Evolutionary conservation across 1,284 basidiomycete genomes (phyloP).

Genomic region (Stereum hirsutum): DNA sequence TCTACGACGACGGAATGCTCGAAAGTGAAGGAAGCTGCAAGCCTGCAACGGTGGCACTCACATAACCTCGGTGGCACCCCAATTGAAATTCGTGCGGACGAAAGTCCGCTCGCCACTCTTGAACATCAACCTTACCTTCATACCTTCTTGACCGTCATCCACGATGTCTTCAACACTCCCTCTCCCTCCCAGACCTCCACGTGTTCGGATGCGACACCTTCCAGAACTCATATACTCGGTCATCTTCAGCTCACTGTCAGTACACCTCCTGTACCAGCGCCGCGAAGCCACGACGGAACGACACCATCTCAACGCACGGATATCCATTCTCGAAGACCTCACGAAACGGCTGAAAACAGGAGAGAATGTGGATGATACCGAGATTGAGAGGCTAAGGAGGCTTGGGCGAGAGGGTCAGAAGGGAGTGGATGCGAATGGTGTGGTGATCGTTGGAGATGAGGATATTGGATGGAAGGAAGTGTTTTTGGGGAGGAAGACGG

Average conservation of each 20-base stretch:
- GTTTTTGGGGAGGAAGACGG: constrained; percentile 18
- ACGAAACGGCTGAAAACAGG: constrained; percentile 34
- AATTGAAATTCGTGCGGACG: background rate
- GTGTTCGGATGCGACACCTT: constrained; percentile 23
- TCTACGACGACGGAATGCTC: too few species aligned
- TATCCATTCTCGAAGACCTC: constrained; percentile 51
- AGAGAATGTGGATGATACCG: constrained; percentile 31
- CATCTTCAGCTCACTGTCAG: constrained; percentile 53
- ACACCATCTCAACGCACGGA: constrained; percentile 38
- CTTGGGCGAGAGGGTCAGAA: constrained; percentile 25
- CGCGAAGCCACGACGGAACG: constrained; percentile 38
- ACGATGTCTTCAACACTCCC: background rate
- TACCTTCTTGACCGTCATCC: background rate
- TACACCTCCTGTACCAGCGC: constrained; percentile 48
- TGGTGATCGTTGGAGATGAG: constrained; percentile 8
- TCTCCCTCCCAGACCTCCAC: too few species aligned
- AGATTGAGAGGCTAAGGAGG: constrained; percentile 37
- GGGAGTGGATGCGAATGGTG: constrained; percentile 6
- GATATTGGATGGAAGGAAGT: constrained; percentile 25
- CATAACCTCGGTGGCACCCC: background rate
- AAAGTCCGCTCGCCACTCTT: background rate
- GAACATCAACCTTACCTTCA: background rate
- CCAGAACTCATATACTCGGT: constrained; percentile 49
- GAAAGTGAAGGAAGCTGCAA: background rate
- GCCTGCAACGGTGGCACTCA: background rate